phyloP scores from a whole-genome alignment of 2,329 filamentous ascomycete genomes.

The Diaporthe ampelina region DNA sequence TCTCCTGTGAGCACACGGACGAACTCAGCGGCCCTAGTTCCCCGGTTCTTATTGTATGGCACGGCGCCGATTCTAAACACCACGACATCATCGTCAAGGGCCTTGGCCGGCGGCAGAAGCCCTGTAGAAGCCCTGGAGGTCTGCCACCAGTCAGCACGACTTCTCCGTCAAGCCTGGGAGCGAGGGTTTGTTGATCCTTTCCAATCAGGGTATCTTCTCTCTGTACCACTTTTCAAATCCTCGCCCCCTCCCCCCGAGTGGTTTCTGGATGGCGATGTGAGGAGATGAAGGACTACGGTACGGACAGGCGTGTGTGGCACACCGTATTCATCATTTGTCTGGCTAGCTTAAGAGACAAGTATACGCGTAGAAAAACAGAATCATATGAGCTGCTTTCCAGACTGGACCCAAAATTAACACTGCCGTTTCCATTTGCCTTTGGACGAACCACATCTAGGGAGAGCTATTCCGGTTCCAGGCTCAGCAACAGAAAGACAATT shows the following conservation, averaged over 20 bases:
- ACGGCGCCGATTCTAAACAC: too few species aligned
- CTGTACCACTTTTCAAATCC: neutral
- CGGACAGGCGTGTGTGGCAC: neutral
- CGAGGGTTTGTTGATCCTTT: neutral
- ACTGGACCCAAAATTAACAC: neutral
- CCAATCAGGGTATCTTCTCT: neutral
- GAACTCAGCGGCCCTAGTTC: too few species aligned
- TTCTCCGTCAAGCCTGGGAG: neutral
- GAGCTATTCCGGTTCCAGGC: neutral
- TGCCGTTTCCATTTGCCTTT: neutral
- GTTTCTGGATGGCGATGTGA: neutral
- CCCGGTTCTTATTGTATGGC: too few species aligned
- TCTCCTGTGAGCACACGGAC: too few species aligned
- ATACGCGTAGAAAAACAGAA: neutral
- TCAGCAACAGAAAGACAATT: neutral
- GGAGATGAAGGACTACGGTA: neutral
- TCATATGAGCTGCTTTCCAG: neutral
- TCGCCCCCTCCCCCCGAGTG: too few species aligned
- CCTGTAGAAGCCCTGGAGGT: too few species aligned
- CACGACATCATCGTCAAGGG: too few species aligned
- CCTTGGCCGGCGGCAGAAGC: too few species aligned
- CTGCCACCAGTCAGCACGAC: too few species aligned
- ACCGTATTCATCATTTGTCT: neutral
- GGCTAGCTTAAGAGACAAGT: neutral
- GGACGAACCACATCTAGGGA: neutral